phyloP scores from a whole-genome alignment of 129 eudicot species.

The Solidago caesia region DNA sequence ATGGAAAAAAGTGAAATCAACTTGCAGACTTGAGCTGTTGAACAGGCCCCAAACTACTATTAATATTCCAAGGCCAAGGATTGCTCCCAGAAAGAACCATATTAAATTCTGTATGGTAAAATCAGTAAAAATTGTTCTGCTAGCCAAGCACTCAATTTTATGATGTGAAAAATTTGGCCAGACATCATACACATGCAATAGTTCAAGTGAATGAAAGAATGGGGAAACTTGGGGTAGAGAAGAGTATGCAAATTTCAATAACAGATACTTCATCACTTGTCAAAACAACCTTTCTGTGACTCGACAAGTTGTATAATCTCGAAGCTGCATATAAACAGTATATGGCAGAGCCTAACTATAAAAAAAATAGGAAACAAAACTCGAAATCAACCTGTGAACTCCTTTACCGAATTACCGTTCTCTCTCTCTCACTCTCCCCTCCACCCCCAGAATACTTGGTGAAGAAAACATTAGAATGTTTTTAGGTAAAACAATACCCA shows the following conservation, averaged over 20 bases:
- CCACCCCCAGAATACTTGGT: background rate
- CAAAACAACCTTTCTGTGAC: background rate
- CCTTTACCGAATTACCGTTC: background rate
- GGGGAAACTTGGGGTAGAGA: background rate
- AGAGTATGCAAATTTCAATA: background rate
- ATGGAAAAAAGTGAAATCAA: slow-evolving; percentile 19
- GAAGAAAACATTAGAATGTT: background rate
- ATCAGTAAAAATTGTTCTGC: background rate
- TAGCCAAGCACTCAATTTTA: slow-evolving; percentile 12
- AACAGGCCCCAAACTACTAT: background rate
- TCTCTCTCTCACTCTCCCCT: background rate
- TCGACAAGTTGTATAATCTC: background rate
- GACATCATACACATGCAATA: slow-evolving; percentile 16
- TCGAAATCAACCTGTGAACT: background rate
- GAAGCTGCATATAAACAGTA: background rate
- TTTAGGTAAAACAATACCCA: background rate
- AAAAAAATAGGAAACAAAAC: background rate
- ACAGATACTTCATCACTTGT: background rate
- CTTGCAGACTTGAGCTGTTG: slow-evolving; percentile 6
- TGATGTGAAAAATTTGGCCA: background rate
- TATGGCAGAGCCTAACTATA: background rate
- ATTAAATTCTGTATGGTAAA: background rate
- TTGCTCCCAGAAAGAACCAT: slow-evolving; percentile 6
- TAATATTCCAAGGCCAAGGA: background rate
- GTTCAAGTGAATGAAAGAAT: background rate